These are phyloP conservation scores for Amylostereum chailletii DNA, from an alignment of 1,284 basidiomycete genomes.

Conservation along the genomic window DNA sequence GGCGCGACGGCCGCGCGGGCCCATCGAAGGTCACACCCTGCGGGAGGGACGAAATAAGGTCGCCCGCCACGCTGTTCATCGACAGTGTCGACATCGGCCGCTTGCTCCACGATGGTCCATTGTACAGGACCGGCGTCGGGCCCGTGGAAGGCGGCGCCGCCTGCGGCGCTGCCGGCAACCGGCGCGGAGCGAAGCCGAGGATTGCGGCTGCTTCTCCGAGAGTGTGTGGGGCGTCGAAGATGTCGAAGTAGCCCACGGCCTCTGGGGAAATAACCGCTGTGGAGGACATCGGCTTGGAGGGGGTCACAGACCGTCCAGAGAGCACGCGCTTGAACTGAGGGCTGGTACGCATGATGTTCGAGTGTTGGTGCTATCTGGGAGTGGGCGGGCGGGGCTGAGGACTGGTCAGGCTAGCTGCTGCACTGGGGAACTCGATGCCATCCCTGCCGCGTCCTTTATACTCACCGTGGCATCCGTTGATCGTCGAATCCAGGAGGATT, in stretches of 20 bases:
- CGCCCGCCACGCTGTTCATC: background rate
- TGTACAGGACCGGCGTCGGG: constrained; percentile 4
- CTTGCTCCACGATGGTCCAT: constrained; percentile 2
- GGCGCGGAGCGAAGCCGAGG: background rate
- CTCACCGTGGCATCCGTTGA: no score
- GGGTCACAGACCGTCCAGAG: background rate
- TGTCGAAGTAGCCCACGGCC: background rate
- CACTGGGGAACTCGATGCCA: no score
- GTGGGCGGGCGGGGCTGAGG: no score
- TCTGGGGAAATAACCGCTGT: background rate
- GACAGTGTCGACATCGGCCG: background rate
- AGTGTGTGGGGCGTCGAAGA: constrained; percentile 1
- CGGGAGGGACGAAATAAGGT: constrained; percentile 3
- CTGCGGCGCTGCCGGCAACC: background rate
- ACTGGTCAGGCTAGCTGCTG: no score
- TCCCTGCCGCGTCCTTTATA: no score
- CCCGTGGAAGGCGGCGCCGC: background rate
- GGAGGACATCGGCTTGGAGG: background rate
- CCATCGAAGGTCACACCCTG: constrained; percentile 1
- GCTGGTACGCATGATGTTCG: background rate
- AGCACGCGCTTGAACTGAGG: background rate
- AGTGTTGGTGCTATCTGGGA: no score
- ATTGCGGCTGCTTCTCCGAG: background rate
- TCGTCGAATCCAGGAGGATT: no score
- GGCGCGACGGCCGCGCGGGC: constrained; percentile 1